Base-by-base conservation (phyloP, 345 rosid species). In the Microthlaspi erraticum region DNA sequence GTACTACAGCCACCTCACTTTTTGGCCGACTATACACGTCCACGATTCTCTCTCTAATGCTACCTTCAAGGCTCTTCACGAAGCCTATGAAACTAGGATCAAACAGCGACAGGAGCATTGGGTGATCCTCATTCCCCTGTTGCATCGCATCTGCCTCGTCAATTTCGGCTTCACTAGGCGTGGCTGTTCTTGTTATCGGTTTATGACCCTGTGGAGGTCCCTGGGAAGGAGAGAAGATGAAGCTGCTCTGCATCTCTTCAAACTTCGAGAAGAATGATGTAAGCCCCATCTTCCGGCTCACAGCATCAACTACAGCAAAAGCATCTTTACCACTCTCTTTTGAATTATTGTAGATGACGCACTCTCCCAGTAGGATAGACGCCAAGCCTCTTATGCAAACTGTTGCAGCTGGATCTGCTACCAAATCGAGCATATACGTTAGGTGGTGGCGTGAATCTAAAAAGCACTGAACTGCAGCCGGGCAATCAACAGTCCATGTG, bases 241-340 rank as follows among this genome's bases (percentile, higher is more conserved):
- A 79, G 81, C 87, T 92, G 68, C 80, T 87, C 81, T 83, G 86
- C 99, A 92, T 88, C 78, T 91, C 97, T 31, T 95, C 98, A 19
- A 92, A 88, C 76, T 86, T 92, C 46, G 87, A 74, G 54, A 95
- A 86, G 80, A 76, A 95, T 34, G 88, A 77, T 12, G 98, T 87
- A 31, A 92, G 88, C 55, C 98, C 99, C 45, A 92, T 65, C 86
- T 90, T 90, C 87, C 90, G 93, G 80, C 93, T 83, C 72, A 95
- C 75, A 64, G 84, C 81, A 83, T 95, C 98, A 70, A 92, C 96
- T 51, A 95, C 68, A 34, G 91, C 52, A 62, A 82, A 86, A 57
- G 92, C 79, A 80, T 95, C 97, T 76, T 77, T 94, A 64, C 92
- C 99, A 57, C 70, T 81, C 71, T 87, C 98, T 56, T 73, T 70